Percentiles rank a stretch among this genome's conserved stretches.
These are phyloP conservation scores for Eucalyptus albens DNA, from an alignment of 345 rosid genomes.

Conservation along the genomic window DNA sequence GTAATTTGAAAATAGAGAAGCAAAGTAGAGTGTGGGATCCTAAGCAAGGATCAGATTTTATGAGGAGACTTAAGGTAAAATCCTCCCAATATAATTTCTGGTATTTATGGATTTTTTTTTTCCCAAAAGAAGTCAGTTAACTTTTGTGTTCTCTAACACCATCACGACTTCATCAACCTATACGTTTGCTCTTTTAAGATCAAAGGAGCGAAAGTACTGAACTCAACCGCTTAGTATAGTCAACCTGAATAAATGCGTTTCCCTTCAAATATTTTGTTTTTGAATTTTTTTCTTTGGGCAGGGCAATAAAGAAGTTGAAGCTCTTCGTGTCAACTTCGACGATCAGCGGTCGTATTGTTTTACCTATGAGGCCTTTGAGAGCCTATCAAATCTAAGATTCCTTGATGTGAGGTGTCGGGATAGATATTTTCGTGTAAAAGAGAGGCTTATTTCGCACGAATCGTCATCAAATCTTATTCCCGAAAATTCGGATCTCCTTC, in stretches of 20 bases:
- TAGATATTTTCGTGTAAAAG: too few relatives aligned
- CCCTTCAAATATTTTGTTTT: too few relatives aligned
- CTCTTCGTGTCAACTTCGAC: too few relatives aligned
- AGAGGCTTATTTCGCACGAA: accelerated
- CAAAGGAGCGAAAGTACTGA: accelerated
- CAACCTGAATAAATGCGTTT: too few relatives aligned
- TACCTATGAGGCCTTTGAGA: too few relatives aligned
- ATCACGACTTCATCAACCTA: accelerated
- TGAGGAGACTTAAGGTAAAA: background rate
- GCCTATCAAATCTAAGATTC: too few relatives aligned
- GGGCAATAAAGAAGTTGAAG: accelerated
- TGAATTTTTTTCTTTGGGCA: too few relatives aligned
- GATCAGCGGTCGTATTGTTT: accelerated
- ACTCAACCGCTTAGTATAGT: accelerated
- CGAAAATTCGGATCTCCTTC: too few relatives aligned
- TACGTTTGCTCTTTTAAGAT: too few relatives aligned
- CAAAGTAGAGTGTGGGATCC: background rate
- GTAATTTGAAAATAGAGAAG: accelerated
- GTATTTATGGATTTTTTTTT: too few relatives aligned
- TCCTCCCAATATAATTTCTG: too few relatives aligned
- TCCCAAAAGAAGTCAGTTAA: accelerated
- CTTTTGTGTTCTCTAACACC: accelerated
- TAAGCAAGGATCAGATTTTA: accelerated
- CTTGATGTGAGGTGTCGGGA: accelerated
- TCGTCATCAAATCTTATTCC: accelerated